Base-by-base conservation (phyloP, 2,329 filamentous ascomycete species). In the Hypoxylon sp. region DNA sequence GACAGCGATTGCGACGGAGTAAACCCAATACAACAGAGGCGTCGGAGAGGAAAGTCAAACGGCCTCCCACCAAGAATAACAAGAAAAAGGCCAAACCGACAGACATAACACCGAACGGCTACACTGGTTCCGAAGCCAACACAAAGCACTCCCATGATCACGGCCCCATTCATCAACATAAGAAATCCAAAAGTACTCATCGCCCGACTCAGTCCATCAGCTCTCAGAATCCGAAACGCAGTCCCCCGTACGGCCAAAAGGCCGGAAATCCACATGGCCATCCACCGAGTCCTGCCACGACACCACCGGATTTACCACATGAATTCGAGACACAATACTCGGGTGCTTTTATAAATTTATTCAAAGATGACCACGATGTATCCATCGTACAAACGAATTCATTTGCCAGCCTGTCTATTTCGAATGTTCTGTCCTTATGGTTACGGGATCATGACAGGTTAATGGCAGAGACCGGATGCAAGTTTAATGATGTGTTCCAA, bases 41-140 rank as follows among this genome's bases (percentile, higher is more conserved):
- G 15, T 82, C 85, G 74, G 90, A 94, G 79, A 90, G 91, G 81
- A 93, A 92, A 82, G 74, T 88, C 64, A 92, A 94, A 80, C 88
- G 94, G 68, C 88, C 91, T 7, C 87, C 91, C 6, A 85, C 92
- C 11, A 97, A 97, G 79, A 91, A 87, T 77, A 92, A 94, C 77
- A 97, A 94, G 84, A 98, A 97, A 84, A 97, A 94, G 80, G 80
- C 87, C 39, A 97, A 94, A 78, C 92, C 94, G 8, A 82, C 80
- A 29, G 89, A 90, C 47, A 79, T 90, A 32, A 87, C 89, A 74
- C 82, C 89, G 55, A 94, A 94, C 76, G 92, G 92, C 55, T 89
- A 88, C 55, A 82, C 84, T 46, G 83, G 87, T 62, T 86, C 88
- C 67, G 83, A 85, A 64, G 90, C 92, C 57, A 86, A 75, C 51